These are phyloP conservation scores for Plantago lanceolata DNA, from an alignment of 305 asterid species.

Conservation along the genomic window DNA sequence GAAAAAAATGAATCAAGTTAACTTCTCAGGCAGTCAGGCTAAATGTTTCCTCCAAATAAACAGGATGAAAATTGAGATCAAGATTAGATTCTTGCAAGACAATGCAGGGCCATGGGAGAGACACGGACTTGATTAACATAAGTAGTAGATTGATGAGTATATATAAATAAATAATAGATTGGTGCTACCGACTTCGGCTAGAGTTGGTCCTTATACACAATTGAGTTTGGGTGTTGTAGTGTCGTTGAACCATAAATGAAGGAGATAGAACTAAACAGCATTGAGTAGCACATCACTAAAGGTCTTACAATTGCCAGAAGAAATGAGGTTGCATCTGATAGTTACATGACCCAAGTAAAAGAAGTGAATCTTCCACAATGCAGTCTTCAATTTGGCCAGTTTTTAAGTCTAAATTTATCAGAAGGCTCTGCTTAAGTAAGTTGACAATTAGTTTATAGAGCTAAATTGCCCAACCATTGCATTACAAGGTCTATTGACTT, in stretches of 20 bases:
- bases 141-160: not conserved
- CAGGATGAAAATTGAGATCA: not conserved
- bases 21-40: conserved; percentile 12
- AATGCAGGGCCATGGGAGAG: not conserved
- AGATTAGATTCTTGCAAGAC: not conserved
- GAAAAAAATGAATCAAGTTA: conserved; percentile 30
- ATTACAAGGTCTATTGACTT: too few relatives aligned
- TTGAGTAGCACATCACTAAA: not conserved
- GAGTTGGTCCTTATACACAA: not conserved
- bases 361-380: not conserved
- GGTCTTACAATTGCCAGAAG: not conserved
- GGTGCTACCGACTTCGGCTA: not conserved
- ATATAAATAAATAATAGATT: not conserved
- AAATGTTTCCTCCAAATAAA: conserved; percentile 5
- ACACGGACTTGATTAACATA: not conserved
- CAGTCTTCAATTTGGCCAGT: not conserved
- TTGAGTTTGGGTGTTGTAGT: not conserved
- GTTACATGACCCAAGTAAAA: not conserved
- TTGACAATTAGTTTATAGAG: too few relatives aligned
- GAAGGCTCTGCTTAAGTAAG: too few relatives aligned
- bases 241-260: not conserved
- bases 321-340: not conserved
- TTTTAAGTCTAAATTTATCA: not conserved
- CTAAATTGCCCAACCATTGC: too few relatives aligned
- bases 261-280: not conserved